Evolutionary conservation across 176 grass and related monocot species (phyloP).

Genomic region (Raddia distichophylla): DNA sequence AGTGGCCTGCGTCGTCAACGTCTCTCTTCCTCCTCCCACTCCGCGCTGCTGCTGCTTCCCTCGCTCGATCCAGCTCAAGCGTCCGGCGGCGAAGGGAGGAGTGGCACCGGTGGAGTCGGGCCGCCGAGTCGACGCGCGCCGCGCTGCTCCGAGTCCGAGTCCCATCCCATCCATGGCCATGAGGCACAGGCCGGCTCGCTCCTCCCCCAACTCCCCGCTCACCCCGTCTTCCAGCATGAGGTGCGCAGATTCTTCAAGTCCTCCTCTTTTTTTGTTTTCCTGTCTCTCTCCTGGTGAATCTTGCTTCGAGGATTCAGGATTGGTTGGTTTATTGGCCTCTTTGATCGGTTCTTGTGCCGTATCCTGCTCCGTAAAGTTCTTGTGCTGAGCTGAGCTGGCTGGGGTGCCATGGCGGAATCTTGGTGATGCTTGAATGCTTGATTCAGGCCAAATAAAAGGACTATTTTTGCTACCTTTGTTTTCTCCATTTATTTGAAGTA

Average conservation of each 20-base stretch:
- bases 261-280: neutral
- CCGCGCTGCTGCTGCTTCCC: neutral
- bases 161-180: conserved; percentile 25
- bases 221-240: conserved; percentile 50
- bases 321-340: neutral
- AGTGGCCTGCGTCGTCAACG: neutral
- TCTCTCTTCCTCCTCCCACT: neutral
- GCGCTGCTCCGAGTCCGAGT: neutral
- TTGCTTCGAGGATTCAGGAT: neutral
- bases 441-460: neutral
- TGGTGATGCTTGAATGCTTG: neutral
- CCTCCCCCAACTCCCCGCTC: conserved; percentile 50
- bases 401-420: neutral
- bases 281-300: neutral
- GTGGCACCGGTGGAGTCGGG: neutral
- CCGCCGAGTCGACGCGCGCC: neutral
- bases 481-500: neutral
- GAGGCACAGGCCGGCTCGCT: conserved; percentile 51
- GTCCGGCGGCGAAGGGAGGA: neutral
- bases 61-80: neutral
- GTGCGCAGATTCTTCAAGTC: neutral
- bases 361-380: neutral
- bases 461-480: neutral
- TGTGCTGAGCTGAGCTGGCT: neutral
- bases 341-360: neutral